Evolutionary conservation across 2,329 filamentous ascomycete genomes (phyloP).

Genomic region (Ustilaginoidea virens): DNA sequence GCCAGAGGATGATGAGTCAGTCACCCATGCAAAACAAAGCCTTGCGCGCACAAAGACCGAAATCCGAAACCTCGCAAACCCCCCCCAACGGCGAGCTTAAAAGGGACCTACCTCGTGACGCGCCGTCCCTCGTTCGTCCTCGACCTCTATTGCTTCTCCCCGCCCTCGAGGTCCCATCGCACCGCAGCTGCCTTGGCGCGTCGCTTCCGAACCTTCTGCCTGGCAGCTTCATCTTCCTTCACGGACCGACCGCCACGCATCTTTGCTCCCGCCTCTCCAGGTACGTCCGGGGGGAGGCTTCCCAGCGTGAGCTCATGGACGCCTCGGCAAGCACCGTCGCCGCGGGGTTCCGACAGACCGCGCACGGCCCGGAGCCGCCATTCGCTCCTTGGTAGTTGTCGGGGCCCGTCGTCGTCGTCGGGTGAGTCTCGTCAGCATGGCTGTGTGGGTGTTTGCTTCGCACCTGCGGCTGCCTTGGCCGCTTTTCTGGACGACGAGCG

Average conservation of each 20-base stretch:
- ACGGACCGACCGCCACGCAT: neutral
- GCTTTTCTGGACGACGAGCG: no score
- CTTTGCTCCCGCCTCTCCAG: slow-evolving; percentile 5
- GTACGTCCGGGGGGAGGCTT: slow-evolving; percentile 7
- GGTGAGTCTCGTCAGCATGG: slow-evolving; percentile 3
- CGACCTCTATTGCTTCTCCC: no score
- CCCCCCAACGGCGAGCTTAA: no score
- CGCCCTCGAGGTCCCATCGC: no score
- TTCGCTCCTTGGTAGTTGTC: slow-evolving; percentile 6
- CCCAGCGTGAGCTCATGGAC: slow-evolving; percentile 10
- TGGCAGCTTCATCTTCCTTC: neutral
- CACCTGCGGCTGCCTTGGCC: neutral
- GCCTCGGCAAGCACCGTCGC: slow-evolving; percentile 2
- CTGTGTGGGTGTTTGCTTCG: no score
- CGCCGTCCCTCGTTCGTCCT: no score
- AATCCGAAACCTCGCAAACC: no score
- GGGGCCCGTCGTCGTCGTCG: slow-evolving; percentile 4
- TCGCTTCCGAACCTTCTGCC: neutral
- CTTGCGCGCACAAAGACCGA: no score
- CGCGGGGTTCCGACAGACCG: slow-evolving; percentile 1
- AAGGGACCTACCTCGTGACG: no score
- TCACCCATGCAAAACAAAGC: no score
- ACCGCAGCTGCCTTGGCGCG: no score
- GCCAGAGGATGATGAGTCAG: no score
- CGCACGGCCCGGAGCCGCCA: slow-evolving; percentile 5